These are phyloP conservation scores for Pyrrhoderma lamaoense DNA, from an alignment of 1,284 basidiomycete species.

Conservation along the genomic window DNA sequence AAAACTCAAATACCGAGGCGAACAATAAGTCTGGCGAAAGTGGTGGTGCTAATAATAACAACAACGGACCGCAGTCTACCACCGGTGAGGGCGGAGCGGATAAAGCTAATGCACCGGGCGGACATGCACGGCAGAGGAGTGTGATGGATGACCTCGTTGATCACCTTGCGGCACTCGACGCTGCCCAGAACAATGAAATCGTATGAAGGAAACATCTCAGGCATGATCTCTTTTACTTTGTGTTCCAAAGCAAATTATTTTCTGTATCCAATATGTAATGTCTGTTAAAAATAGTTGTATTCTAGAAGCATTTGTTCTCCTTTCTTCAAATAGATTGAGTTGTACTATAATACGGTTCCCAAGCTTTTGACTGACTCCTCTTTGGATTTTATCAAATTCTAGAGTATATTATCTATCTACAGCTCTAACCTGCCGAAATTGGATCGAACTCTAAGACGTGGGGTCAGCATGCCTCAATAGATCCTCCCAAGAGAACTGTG, in stretches of 20 bases:
- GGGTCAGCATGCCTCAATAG: constrained; percentile 44
- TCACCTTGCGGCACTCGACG: constrained; percentile 63
- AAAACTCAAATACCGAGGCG: not conserved
- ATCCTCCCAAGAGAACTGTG: constrained; percentile 69
- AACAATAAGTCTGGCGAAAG: not conserved
- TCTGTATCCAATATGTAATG: too few species aligned
- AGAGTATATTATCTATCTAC: too few species aligned
- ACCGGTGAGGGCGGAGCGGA: constrained; percentile 2
- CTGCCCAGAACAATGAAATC: constrained; percentile 4
- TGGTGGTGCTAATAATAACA: constrained; percentile 9
- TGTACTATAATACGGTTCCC: too few species aligned
- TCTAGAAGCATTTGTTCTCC: too few species aligned
- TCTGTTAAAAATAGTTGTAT: too few species aligned
- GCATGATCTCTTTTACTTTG: too few species aligned
- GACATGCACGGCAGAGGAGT: constrained; percentile 33
- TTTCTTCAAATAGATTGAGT: too few species aligned
- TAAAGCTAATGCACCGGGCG: constrained; percentile 19
- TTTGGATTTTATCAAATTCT: too few species aligned
- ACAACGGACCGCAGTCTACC: not conserved
- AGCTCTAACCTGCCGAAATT: not conserved
- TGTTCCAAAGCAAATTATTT: too few species aligned
- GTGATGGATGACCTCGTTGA: constrained; percentile 81
- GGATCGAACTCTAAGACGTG: constrained; percentile 5
- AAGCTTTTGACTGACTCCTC: too few species aligned
- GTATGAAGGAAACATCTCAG: too few species aligned